phyloP scores from a whole-genome alignment of 1,284 basidiomycete species.

The Coniophora puteana region DNA sequence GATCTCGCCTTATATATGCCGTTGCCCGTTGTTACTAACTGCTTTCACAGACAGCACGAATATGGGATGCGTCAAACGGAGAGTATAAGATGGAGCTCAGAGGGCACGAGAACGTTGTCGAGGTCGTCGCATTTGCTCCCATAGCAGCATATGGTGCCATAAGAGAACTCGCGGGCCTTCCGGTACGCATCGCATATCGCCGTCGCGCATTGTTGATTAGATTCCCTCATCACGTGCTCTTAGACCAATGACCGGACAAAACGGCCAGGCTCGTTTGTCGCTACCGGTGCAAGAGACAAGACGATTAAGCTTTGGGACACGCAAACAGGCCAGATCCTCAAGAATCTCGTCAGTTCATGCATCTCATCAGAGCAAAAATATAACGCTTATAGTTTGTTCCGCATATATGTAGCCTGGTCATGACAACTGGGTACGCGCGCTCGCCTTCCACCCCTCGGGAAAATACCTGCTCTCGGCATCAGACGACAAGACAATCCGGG shows the following conservation, averaged over 20 bases:
- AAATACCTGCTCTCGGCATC: constrained; percentile 85
- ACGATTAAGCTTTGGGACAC: constrained; percentile 87
- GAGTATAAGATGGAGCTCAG: constrained; percentile 81
- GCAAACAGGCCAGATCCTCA: constrained; percentile 70
- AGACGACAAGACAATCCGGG: constrained; percentile 87
- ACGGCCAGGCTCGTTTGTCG: constrained; percentile 57
- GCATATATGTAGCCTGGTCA: constrained; percentile 69
- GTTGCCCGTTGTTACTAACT: constrained; percentile 7
- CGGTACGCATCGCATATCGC: constrained; percentile 34
- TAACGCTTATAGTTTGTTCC: constrained; percentile 11
- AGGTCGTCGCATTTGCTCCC: constrained; percentile 83
- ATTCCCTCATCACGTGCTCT: constrained; percentile 12
- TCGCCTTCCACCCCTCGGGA: constrained; percentile 84
- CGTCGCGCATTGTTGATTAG: constrained; percentile 16
- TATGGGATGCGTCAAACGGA: constrained; percentile 77
- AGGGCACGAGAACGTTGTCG: constrained; percentile 87
- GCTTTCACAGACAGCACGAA: constrained; percentile 63
- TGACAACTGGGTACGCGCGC: constrained; percentile 82
- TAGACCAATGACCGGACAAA: constrained; percentile 43
- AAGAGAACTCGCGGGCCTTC: constrained; percentile 72
- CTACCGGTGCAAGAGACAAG: constrained; percentile 86
- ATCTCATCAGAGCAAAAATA: neutral
- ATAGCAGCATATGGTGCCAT: constrained; percentile 70
- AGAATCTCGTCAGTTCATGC: constrained; percentile 45
- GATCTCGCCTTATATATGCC: constrained; percentile 4